These are phyloP conservation scores for Gossypium sturtianum DNA, from an alignment of 345 rosid species.

Conservation along the genomic window DNA sequence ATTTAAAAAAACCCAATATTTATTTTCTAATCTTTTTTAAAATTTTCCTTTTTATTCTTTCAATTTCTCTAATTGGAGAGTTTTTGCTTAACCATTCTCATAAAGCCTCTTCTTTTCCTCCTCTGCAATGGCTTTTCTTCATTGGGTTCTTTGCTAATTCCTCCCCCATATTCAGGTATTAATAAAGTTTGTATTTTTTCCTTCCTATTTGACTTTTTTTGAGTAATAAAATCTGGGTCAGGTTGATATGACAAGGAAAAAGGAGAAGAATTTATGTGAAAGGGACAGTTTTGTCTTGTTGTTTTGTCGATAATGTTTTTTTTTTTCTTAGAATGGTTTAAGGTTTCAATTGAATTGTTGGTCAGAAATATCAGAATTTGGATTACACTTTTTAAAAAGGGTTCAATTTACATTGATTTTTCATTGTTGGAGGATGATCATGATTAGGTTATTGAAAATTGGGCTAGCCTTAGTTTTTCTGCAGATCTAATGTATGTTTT, in stretches of 20 bases:
- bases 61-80: constrained; percentile 22
- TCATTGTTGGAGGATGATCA: background rate
- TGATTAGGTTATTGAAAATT: background rate
- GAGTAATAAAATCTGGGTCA: background rate
- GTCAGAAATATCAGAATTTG: background rate
- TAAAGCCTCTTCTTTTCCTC: background rate
- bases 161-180: constrained; percentile 5
- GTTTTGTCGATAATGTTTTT: background rate
- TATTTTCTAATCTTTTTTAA: too few species aligned
- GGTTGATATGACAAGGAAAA: background rate
- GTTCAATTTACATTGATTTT: background rate
- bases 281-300: constrained; percentile 8
- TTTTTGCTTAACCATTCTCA: constrained; percentile 17
- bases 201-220: background rate
- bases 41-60: constrained; percentile 10
- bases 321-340: background rate
- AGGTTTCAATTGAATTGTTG: background rate
- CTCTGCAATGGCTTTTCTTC: constrained; percentile 19
- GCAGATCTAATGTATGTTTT: background rate
- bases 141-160: constrained; percentile 21
- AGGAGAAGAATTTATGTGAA: background rate
- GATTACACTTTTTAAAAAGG: background rate
- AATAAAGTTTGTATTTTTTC: background rate
- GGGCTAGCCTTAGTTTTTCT: background rate
- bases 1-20: too few species aligned